Percentiles rank a stretch among this genome's conserved stretches.
phyloP scores from a whole-genome alignment of 2,329 filamentous ascomycete species.

The Fonsecaea multimorphosa region DNA sequence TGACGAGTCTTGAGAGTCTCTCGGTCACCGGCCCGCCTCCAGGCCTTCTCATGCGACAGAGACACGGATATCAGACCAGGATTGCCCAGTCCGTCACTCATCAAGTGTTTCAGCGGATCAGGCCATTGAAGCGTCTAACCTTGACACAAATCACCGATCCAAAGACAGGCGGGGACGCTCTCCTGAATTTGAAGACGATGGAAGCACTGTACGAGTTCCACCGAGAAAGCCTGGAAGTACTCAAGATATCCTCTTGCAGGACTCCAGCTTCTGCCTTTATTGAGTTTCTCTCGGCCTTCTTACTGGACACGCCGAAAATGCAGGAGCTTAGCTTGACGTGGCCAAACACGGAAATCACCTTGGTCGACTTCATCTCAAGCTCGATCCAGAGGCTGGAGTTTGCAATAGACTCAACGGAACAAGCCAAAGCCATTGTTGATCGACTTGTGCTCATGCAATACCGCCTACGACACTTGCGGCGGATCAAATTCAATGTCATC shows the following conservation, averaged over 20 bases:
- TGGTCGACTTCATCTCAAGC: constrained; percentile 24
- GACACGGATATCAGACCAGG: constrained; percentile 21
- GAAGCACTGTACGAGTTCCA: constrained; percentile 25
- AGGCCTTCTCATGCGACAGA: constrained; percentile 25
- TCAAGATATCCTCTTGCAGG: constrained; percentile 23
- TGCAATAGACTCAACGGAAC: constrained; percentile 1
- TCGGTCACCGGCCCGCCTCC: constrained; percentile 18
- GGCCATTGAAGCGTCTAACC: constrained; percentile 24
- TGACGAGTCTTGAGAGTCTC: constrained; percentile 24
- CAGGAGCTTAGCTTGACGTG: constrained; percentile 22
- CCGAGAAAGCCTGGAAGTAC: constrained; percentile 22
- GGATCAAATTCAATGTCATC: constrained; percentile 20
- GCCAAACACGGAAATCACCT: constrained; percentile 21
- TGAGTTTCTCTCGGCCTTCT: constrained; percentile 22
- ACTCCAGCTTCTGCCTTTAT: constrained; percentile 12
- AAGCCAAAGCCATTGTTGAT: constrained; percentile 23
- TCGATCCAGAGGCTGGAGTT: constrained; percentile 20
- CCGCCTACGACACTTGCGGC: constrained; percentile 16
- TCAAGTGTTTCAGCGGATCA: constrained; percentile 22
- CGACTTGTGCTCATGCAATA: constrained; percentile 19
- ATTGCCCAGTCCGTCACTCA: constrained; percentile 25
- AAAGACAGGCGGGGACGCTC: neutral
- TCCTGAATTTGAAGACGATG: constrained; percentile 24
- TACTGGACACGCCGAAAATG: constrained; percentile 22
- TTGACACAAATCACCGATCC: constrained; percentile 17